Evolutionary conservation across 2,329 filamentous ascomycete genomes (phyloP).

Genomic region (Coccinonectria pachysandricola): DNA sequence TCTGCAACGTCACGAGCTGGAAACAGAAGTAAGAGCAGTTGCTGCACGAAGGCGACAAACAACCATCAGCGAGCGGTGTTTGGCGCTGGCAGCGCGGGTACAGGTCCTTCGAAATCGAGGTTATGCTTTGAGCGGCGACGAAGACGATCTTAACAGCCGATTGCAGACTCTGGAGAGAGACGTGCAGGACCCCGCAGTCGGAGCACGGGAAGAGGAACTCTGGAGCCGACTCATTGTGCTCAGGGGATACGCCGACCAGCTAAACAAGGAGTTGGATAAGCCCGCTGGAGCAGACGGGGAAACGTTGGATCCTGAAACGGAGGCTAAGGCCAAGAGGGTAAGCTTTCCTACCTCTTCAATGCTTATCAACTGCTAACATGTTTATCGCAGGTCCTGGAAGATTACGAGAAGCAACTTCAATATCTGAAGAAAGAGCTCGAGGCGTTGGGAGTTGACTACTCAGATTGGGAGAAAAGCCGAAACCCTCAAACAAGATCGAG

Average conservation of each 20-base stretch:
- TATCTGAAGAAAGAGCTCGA: conserved; percentile 67
- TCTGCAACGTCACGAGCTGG: conserved; percentile 65
- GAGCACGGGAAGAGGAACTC: conserved; percentile 70
- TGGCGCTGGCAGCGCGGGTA: conserved; percentile 67
- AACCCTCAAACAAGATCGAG: conserved; percentile 27
- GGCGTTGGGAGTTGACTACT: conserved; percentile 47
- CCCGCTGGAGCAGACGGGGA: conserved; percentile 46
- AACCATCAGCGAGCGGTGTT: conserved; percentile 60
- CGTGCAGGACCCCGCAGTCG: conserved; percentile 64
- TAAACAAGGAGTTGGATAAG: conserved; percentile 66
- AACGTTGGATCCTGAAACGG: conserved; percentile 57
- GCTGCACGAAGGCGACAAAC: conserved; percentile 65
- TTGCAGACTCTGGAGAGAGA: conserved; percentile 57
- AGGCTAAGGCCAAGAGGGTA: conserved; percentile 66
- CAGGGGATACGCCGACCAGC: conserved; percentile 58
- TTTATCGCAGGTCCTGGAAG: conserved; percentile 56
- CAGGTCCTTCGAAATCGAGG: conserved; percentile 73
- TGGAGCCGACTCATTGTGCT: conserved; percentile 74
- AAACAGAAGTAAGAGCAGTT: conserved; percentile 62
- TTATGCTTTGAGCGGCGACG: conserved; percentile 68
- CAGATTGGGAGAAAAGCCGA: conserved; percentile 43
- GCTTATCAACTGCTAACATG: conserved; percentile 11
- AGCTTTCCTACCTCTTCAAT: conserved; percentile 11
- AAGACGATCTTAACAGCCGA: conserved; percentile 68
- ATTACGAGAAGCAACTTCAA: conserved; percentile 70